phyloP scores from a whole-genome alignment of 768 basidiomycete genomes.

The Boletus rubropictus region DNA sequence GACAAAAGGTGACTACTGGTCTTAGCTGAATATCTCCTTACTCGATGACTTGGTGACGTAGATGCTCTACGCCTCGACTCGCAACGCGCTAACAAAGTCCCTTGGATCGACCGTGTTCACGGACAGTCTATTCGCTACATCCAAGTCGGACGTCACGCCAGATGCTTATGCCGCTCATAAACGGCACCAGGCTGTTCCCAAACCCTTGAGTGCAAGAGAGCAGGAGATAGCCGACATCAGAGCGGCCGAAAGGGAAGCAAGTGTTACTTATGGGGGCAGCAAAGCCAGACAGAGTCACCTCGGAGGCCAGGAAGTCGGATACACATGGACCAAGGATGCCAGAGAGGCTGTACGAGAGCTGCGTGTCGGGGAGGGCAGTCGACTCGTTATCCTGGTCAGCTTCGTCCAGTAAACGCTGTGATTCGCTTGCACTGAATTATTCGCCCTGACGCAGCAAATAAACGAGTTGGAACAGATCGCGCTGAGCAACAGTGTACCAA shows the following conservation, averaged over 20 bases:
- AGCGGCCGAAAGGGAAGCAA: conserved; percentile 64
- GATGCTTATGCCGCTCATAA: conserved; percentile 71
- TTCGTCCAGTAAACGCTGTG: background rate
- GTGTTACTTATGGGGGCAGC: conserved; percentile 52
- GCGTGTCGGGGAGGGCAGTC: conserved; percentile 40
- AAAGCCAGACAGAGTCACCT: conserved; percentile 50
- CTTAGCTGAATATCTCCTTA: conserved; percentile 4
- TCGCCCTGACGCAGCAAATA: conserved; percentile 47
- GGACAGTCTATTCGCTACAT: conserved; percentile 74
- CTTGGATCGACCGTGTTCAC: conserved; percentile 70
- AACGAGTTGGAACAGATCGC: conserved; percentile 60
- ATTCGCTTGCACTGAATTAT: background rate
- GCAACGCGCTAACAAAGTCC: conserved; percentile 60
- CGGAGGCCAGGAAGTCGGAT: conserved; percentile 49
- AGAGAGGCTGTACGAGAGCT: conserved; percentile 60
- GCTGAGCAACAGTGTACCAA: conserved; percentile 36
- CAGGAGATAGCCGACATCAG: conserved; percentile 74
- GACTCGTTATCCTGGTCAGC: conserved; percentile 63
- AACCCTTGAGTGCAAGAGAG: conserved; percentile 79
- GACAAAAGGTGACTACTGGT: conserved; percentile 58
- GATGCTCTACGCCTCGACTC: conserved; percentile 88
- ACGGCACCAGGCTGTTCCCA: conserved; percentile 64
- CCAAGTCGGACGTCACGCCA: conserved; percentile 58
- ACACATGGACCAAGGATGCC: conserved; percentile 63
- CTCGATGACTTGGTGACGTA: conserved; percentile 25